phyloP scores from a whole-genome alignment of 2,329 filamentous ascomycete genomes.

The Ceratocystis harringtonii region DNA sequence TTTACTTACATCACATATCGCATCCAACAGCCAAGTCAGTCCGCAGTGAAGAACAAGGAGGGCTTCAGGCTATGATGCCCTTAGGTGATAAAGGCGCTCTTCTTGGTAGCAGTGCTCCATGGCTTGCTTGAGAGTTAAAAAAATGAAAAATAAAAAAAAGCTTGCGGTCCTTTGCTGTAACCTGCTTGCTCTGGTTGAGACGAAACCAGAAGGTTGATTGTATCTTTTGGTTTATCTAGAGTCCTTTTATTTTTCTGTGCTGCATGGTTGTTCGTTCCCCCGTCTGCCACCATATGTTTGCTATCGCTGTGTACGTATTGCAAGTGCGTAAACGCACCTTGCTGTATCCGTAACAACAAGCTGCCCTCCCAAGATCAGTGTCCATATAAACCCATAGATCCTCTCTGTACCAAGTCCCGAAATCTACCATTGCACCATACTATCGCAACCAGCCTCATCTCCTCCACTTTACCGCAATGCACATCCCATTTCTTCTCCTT shows the following conservation, averaged over 20 bases:
- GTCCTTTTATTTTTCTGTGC: background rate
- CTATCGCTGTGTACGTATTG: background rate
- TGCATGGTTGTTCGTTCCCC: background rate
- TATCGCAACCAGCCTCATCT: background rate
- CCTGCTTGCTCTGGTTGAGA: background rate
- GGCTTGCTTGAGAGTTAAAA: too few relatives aligned
- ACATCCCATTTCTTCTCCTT: conserved; percentile 9
- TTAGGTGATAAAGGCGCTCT: too few relatives aligned
- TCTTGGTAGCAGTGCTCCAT: too few relatives aligned
- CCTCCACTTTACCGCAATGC: background rate
- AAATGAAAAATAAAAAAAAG: too few relatives aligned
- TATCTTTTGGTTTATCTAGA: background rate
- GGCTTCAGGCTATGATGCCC: too few relatives aligned
- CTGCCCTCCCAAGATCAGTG: background rate
- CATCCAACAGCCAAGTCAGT: too few relatives aligned
- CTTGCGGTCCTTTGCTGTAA: background rate
- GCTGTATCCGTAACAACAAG: background rate
- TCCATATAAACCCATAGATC: background rate
- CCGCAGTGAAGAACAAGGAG: too few relatives aligned
- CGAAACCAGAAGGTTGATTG: background rate
- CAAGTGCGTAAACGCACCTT: background rate
- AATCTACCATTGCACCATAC: background rate
- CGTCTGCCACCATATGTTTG: background rate
- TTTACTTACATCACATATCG: too few relatives aligned
- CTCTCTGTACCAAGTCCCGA: background rate